Evolutionary conservation across 257 asterid genomes (phyloP).

Genomic region (Petunia axillaris): DNA sequence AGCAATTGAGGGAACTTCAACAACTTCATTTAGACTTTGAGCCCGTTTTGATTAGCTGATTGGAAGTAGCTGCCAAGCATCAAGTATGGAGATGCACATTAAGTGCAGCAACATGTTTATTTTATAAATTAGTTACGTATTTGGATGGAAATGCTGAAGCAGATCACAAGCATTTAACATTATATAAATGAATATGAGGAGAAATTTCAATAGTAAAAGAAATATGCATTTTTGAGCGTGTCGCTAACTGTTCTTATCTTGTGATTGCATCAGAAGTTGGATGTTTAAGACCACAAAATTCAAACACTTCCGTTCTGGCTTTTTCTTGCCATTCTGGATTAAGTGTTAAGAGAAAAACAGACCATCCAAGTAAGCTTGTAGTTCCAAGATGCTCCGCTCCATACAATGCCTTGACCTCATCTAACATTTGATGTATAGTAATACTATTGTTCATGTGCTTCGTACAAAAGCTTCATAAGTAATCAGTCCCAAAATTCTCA

Average conservation of each 20-base stretch:
- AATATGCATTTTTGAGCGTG: background rate
- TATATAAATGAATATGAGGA: too few relatives aligned
- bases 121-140: too few relatives aligned
- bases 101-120: too few relatives aligned
- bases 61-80: too few relatives aligned
- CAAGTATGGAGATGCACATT: too few relatives aligned
- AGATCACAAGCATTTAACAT: too few relatives aligned
- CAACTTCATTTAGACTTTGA: too few relatives aligned
- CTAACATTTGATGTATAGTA: conserved; percentile 47
- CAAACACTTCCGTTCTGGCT: conserved; percentile 55
- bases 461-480: conserved; percentile 40
- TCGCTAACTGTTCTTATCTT: conserved; percentile 50
- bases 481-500: conserved; percentile 47
- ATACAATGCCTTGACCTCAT: conserved; percentile 52
- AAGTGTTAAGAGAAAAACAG: conserved; percentile 51
- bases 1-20: too few relatives aligned
- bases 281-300: conserved; percentile 33
- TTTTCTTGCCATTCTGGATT: conserved; percentile 66
- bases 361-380: conserved; percentile 55
- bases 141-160: too few relatives aligned
- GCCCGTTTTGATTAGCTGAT: too few relatives aligned
- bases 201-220: too few relatives aligned
- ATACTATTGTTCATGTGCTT: conserved; percentile 46
- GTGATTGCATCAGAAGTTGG: conserved; percentile 62
- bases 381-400: conserved; percentile 58